Conservation (phyloP, 2,329 filamentous ascomycete species). For the Peltaster fructicola region DNA sequence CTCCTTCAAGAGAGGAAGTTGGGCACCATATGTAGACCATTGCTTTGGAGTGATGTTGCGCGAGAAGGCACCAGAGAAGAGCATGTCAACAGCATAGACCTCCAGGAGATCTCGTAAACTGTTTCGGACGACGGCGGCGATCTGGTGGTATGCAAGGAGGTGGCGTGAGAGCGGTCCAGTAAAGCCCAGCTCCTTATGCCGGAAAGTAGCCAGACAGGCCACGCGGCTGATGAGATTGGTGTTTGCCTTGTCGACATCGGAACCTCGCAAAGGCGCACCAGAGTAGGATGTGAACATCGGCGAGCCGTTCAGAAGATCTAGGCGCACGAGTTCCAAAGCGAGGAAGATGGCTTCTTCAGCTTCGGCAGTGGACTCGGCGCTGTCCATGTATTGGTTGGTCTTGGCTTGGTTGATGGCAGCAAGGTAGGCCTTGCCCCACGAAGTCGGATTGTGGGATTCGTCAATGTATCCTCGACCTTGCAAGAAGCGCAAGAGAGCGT, state of each 20-base stretch:
- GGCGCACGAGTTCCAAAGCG: conserved; percentile 67
- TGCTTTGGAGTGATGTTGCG: conserved; percentile 36
- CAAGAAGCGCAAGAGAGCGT: conserved; percentile 75
- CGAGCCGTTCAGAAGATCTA: conserved; percentile 59
- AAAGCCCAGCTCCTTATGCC: conserved; percentile 74
- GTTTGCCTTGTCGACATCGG: conserved; percentile 52
- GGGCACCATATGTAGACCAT: conserved; percentile 48
- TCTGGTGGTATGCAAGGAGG: conserved; percentile 67
- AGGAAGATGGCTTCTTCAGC: conserved; percentile 66
- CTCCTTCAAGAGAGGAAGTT: conserved; percentile 48
- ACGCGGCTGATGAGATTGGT: conserved; percentile 73
- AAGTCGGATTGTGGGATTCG: conserved; percentile 58
- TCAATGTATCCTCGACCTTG: conserved; percentile 77
- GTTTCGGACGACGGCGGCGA: conserved; percentile 63
- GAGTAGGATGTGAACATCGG: conserved; percentile 41
- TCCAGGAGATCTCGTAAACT: conserved; percentile 71
- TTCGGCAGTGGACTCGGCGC: conserved; percentile 31
- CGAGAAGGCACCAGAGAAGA: conserved; percentile 63
- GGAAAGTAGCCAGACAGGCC: conserved; percentile 64
- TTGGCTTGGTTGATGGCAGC: conserved; percentile 25
- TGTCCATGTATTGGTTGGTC: conserved; percentile 29
- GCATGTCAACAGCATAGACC: conserved; percentile 60
- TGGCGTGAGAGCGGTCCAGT: conserved; percentile 87
- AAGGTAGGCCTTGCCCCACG: conserved; percentile 66
- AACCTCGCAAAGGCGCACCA: conserved; percentile 41